Percentiles rank a stretch among this genome's conserved stretches.
Evolutionary conservation across 805 yeast genomes (phyloP).

Genomic region (Komagataella pseudopastoris): DNA sequence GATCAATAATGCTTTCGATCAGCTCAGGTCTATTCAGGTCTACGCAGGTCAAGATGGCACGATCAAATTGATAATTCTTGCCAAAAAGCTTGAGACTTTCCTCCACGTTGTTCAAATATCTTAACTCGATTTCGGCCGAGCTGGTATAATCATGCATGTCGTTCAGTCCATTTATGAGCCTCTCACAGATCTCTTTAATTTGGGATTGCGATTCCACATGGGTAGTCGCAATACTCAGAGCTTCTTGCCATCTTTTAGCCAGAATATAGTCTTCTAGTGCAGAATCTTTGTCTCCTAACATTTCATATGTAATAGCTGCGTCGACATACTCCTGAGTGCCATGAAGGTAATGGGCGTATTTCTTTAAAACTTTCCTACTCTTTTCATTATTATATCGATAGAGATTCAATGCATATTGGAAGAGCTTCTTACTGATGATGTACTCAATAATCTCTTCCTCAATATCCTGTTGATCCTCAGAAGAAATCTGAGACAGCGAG

Average conservation of each 20-base stretch:
- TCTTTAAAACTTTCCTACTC: conserved; percentile 36
- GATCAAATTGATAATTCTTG: conserved; percentile 60
- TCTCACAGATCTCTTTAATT: conserved; percentile 35
- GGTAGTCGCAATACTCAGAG: conserved; percentile 39
- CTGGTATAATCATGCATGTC: conserved; percentile 65
- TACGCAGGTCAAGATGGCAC: conserved; percentile 56
- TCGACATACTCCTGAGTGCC: conserved; percentile 48
- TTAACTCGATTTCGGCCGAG: conserved; percentile 65
- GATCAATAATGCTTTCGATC: conserved; percentile 49
- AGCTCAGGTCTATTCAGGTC: conserved; percentile 29
- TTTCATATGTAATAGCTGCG: conserved; percentile 71
- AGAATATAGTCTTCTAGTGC: conserved; percentile 61
- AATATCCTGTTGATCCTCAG: conserved; percentile 17
- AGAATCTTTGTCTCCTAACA: conserved; percentile 34
- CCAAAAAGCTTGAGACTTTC: conserved; percentile 59
- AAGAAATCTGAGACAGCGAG: conserved; percentile 41
- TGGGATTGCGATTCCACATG: conserved; percentile 24
- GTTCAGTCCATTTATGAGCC: conserved; percentile 42
- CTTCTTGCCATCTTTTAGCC: conserved; percentile 79
- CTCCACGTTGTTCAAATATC: conserved; percentile 45
- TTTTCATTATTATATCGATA: conserved; percentile 44
- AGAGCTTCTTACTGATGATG: conserved; percentile 56
- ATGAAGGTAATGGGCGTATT: conserved; percentile 52
- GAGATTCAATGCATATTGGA: conserved; percentile 50
- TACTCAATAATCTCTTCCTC: conserved; percentile 53